Conservation (phyloP, 495 filamentous ascomycete genomes). For the Penicillium manginii region DNA sequence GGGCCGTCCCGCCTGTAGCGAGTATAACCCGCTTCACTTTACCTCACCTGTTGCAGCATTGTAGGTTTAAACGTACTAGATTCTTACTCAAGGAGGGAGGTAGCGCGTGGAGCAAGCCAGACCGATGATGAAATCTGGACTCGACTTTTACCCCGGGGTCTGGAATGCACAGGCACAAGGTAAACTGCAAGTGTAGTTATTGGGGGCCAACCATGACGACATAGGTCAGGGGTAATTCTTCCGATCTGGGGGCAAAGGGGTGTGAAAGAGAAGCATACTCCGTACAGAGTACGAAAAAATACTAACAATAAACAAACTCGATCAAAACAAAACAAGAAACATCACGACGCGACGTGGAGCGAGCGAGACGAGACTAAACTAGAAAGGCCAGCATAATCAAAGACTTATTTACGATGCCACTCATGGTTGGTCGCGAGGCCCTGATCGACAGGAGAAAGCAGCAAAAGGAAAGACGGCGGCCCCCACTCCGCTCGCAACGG, state of each 20-base stretch:
- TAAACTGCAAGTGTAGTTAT: no score
- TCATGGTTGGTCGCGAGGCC: neutral
- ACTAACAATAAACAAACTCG: neutral
- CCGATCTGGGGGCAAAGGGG: neutral
- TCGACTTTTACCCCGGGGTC: neutral
- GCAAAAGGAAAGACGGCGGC: neutral
- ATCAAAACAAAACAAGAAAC: slow-evolving; percentile 1
- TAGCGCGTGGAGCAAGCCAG: neutral
- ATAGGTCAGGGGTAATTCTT: slow-evolving; percentile 3
- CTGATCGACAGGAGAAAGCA: slow-evolving; percentile 30
- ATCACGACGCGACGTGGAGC: neutral
- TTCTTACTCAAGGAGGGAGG: slow-evolving; percentile 1
- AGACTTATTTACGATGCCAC: neutral
- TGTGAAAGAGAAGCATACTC: neutral
- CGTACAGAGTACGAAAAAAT: no score
- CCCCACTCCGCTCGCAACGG: slow-evolving; percentile 11
- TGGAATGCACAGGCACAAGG: neutral
- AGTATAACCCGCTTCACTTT: neutral
- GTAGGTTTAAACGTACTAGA: no score
- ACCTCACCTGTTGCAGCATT: neutral
- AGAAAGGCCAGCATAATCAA: neutral
- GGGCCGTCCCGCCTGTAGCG: slow-evolving; percentile 3
- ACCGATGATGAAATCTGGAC: slow-evolving; percentile 3
- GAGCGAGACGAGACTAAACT: neutral
- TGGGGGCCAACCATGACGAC: neutral